Percentiles rank a stretch among this genome's conserved stretches.
These are phyloP conservation scores for Xylaria venustula DNA, from an alignment of 495 filamentous ascomycete species.

Conservation along the genomic window DNA sequence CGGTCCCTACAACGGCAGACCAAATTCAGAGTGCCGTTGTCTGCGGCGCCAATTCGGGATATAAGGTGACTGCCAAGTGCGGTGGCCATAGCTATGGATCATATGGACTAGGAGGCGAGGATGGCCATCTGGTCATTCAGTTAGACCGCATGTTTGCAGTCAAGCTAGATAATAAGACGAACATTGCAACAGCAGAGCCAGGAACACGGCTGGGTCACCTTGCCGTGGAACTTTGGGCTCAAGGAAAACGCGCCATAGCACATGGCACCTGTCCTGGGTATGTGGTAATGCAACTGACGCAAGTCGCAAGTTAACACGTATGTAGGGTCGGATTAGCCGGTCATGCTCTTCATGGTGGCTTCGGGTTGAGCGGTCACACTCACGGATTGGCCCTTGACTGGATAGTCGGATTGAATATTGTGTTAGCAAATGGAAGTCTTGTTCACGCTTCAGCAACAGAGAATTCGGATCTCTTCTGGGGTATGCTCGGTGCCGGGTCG, in stretches of 20 bases:
- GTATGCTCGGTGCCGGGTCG: slow-evolving; percentile 41
- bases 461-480: slow-evolving; percentile 46
- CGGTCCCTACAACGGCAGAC: slow-evolving; percentile 36
- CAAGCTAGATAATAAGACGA: slow-evolving; percentile 35
- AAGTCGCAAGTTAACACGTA: slow-evolving; percentile 7
- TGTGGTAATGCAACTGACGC: slow-evolving; percentile 11
- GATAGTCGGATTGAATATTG: slow-evolving; percentile 40
- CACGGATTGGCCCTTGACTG: slow-evolving; percentile 45
- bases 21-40: slow-evolving; percentile 43
- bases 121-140: slow-evolving; percentile 46
- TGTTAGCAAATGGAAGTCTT: slow-evolving; percentile 42
- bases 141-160: slow-evolving; percentile 45
- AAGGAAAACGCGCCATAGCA: slow-evolving; percentile 42
- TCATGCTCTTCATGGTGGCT: slow-evolving; percentile 46
- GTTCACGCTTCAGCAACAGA: slow-evolving; percentile 38
- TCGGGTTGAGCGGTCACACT: slow-evolving; percentile 46
- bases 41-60: slow-evolving; percentile 39
- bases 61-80: slow-evolving; percentile 44
- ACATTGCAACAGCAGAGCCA: slow-evolving; percentile 39
- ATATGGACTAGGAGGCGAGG: slow-evolving; percentile 46
- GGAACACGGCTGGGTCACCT: slow-evolving; percentile 43
- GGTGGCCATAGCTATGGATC: slow-evolving; percentile 50
- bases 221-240: slow-evolving; percentile 34
- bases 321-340: slow-evolving; percentile 44
- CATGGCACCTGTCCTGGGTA: slow-evolving; percentile 49